Evolutionary conservation across 306 rosid species (phyloP).

Genomic region (Cucurbita ficifolia): DNA sequence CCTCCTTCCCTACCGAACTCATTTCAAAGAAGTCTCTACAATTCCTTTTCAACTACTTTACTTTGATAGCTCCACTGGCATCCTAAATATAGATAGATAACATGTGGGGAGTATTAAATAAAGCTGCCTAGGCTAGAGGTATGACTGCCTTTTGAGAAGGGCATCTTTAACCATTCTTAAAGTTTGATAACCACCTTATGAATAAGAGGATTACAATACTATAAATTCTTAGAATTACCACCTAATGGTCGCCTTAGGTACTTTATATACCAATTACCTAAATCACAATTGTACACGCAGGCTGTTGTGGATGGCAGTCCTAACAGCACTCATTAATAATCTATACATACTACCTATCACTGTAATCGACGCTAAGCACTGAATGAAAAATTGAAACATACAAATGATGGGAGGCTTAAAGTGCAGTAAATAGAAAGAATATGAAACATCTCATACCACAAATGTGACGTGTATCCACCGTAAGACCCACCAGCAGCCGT

Average conservation of each 20-base stretch:
- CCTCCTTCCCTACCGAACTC: background rate
- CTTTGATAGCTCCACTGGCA: background rate
- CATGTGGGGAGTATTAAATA: background rate
- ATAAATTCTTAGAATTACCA: background rate
- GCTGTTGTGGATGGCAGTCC: background rate
- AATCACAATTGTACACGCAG: background rate
- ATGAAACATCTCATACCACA: constrained; percentile 27
- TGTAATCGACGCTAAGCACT: background rate
- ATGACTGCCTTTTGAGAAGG: background rate
- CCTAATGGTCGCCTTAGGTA: background rate
- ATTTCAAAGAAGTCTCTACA: background rate
- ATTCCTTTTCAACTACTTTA: background rate
- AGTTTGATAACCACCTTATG: background rate
- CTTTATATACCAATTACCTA: background rate
- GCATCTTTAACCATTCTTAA: background rate
- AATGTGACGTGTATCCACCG: constrained; percentile 18
- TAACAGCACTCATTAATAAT: background rate
- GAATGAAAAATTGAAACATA: background rate
- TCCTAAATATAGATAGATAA: background rate
- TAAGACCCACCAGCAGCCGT: constrained; percentile 18
- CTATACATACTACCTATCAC: background rate
- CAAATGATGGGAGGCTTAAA: background rate
- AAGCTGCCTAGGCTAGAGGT: background rate
- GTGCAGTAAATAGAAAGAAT: background rate
- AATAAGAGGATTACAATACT: background rate